phyloP scores from a whole-genome alignment of 1,139 yeast genomes.

The Magnusiomyces tetraspermus region DNA sequence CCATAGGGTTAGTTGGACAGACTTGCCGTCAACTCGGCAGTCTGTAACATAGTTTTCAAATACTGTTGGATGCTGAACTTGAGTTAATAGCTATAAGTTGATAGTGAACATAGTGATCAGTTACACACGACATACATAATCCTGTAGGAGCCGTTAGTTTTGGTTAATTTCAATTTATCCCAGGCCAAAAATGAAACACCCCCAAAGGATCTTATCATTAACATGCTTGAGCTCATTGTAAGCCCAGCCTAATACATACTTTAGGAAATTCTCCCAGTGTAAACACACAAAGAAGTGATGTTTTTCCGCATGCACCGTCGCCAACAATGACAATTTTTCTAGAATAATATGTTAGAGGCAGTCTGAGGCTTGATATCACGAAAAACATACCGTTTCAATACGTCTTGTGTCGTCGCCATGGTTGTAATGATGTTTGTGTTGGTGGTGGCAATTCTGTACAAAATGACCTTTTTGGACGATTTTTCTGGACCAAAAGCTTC shows the following conservation, averaged over 20 bases:
- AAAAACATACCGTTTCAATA: neutral
- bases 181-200: neutral
- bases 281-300: constrained; percentile 82
- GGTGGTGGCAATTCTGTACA: too few relatives aligned
- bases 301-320: constrained; percentile 94
- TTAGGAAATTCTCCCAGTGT: constrained; percentile 69
- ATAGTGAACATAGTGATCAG: too few relatives aligned
- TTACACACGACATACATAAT: constrained; percentile 14
- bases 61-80: constrained; percentile 74
- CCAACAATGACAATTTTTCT: constrained; percentile 87
- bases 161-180: neutral
- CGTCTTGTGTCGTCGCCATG: neutral
- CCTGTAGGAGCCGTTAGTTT: constrained; percentile 7
- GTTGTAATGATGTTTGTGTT: too few relatives aligned
- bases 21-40: constrained; percentile 85
- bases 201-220: too few relatives aligned
- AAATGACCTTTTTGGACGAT: too few relatives aligned
- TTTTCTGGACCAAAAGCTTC: too few relatives aligned
- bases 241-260: constrained; percentile 21
- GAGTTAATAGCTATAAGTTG: neutral
- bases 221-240: too few relatives aligned
- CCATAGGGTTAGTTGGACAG: constrained; percentile 85
- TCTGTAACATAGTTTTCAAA: constrained; percentile 92
- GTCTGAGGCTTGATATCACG: neutral
- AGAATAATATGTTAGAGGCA: neutral